Evolutionary conservation across 345 rosid species (phyloP), one percentile per base, ranked within the genome.

Genomic region (Boechera stricta): DNA sequence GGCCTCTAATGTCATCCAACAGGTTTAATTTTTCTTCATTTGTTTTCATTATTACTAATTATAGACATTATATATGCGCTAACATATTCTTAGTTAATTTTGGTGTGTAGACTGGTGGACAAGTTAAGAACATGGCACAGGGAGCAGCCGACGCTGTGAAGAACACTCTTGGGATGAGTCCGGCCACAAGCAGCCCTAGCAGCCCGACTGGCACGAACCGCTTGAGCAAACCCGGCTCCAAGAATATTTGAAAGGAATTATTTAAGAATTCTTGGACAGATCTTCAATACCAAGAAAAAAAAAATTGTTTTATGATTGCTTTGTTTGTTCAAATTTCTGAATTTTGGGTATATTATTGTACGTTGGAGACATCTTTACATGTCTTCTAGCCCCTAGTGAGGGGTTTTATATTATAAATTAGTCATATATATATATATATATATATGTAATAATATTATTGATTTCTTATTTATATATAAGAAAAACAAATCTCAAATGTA

Each of bases 141-240:
- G 88, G 83, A 79, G 85, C 88, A 71, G 83, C 86, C 21, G 86
- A 85, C 1, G 83, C 80, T 13, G 86, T 85, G 74, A 85, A 83
- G 64, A 80, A 57, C 71, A 81, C 83, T 48, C 78, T 85, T 16
- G 88, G 88, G n/a, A 83, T 85, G 83, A 81, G 73, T 28, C 65
- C 75, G 7, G 1, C 64, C 55, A 61, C 64, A 55, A 55, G 38
- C 60, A 75, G 39, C 47, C 69, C 80, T 33, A 69, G 5, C 51
- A 77, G 80, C 39, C 75, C 80, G 21, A 52, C 75, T 55, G 75
- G 58, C 10, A 16, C 69, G 48, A 76, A 16, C 52, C 80, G 49
- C 49, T n/a, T 67, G 2, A 67, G 2, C 79, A 59, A 67, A 24
- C 70, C 64, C 13, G 42, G 59, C 51, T 77, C 80, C 11, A 77